Percentiles rank a stretch among this genome's conserved stretches.
phyloP scores from a whole-genome alignment of 2,329 filamentous ascomycete genomes.

The Colletotrichum sp. region DNA sequence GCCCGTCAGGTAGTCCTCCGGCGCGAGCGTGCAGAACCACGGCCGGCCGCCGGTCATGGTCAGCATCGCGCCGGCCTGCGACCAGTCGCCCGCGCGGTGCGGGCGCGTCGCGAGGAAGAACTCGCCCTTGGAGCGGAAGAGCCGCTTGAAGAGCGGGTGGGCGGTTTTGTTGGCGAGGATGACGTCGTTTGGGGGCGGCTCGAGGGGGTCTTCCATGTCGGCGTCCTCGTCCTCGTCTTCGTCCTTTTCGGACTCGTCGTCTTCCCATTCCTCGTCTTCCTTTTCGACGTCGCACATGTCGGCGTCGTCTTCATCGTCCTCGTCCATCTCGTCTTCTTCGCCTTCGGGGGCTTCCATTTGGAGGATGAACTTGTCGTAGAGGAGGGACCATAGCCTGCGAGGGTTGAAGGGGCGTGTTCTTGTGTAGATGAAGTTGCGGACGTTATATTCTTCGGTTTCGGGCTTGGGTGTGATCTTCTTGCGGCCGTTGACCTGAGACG shows the following conservation, averaged over 20 bases:
- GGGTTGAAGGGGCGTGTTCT: conserved; percentile 62
- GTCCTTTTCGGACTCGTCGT: conserved; percentile 33
- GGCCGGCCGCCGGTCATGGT: conserved; percentile 59
- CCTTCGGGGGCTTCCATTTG: conserved; percentile 49
- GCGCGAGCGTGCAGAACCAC: conserved; percentile 66
- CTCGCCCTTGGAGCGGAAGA: conserved; percentile 69
- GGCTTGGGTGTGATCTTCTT: conserved; percentile 69
- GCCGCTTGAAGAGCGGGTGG: conserved; percentile 54
- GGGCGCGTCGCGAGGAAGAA: conserved; percentile 66
- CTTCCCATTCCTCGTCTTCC: conserved; percentile 25
- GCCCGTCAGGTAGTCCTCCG: conserved; percentile 54
- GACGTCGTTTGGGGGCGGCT: conserved; percentile 41
- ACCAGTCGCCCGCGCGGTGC: conserved; percentile 62
- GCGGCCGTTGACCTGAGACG: conserved; percentile 49
- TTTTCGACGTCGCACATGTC: conserved; percentile 30
- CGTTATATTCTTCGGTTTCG: conserved; percentile 76
- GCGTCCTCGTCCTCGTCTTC: conserved; percentile 27
- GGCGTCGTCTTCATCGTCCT: conserved; percentile 33
- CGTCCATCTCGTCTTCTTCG: conserved; percentile 20
- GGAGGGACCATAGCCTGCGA: conserved; percentile 45
- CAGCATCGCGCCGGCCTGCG: conserved; percentile 68
- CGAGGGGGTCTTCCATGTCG: conserved; percentile 30
- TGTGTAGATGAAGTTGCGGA: conserved; percentile 74
- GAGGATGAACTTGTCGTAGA: conserved; percentile 57
- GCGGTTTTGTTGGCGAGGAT: conserved; percentile 63